Conservation (phyloP, 1,284 basidiomycete species). For the Heterobasidion occidentale region DNA sequence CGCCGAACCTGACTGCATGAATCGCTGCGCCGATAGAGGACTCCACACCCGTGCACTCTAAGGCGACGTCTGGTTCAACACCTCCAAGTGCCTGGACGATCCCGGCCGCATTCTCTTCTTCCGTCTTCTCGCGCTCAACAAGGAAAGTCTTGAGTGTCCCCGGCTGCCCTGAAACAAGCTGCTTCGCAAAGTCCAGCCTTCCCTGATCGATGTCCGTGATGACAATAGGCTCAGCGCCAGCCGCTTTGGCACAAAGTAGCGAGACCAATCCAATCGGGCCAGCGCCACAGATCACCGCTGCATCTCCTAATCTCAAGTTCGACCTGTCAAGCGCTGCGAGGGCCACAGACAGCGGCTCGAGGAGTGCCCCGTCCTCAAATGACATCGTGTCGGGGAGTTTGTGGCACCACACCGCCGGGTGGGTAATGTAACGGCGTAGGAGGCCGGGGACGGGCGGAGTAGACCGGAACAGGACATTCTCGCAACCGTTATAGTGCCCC, state of each 20-base stretch:
- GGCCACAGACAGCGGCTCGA: slow-evolving; percentile 55
- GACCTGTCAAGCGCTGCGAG: slow-evolving; percentile 56
- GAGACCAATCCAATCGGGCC: slow-evolving; percentile 83
- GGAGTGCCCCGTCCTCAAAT: slow-evolving; percentile 57
- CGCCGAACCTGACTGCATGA: slow-evolving; percentile 35
- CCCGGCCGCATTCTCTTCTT: slow-evolving; percentile 40
- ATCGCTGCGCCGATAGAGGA: slow-evolving; percentile 15
- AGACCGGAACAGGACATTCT: slow-evolving; percentile 58
- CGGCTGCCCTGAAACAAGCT: slow-evolving; percentile 57
- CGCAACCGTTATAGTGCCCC: slow-evolving; percentile 49
- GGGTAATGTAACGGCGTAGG: slow-evolving; percentile 17
- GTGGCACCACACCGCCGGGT: slow-evolving; percentile 59
- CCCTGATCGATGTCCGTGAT: slow-evolving; percentile 77
- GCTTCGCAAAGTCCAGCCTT: slow-evolving; percentile 76
- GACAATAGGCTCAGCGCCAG: slow-evolving; percentile 71
- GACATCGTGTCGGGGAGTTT: slow-evolving; percentile 48
- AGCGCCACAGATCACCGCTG: slow-evolving; percentile 58
- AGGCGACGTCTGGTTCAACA: slow-evolving; percentile 34
- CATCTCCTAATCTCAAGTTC: slow-evolving; percentile 51
- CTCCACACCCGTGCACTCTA: slow-evolving; percentile 74
- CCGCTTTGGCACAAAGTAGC: slow-evolving; percentile 73
- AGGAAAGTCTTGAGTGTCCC: slow-evolving; percentile 40
- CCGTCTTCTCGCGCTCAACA: slow-evolving; percentile 29
- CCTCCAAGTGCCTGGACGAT: slow-evolving; percentile 43
- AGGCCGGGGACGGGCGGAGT: slow-evolving; percentile 56